Percentiles rank a stretch among this genome's conserved stretches.
phyloP scores from a whole-genome alignment of 305 asterid species.

The Fraxinus greggii region DNA sequence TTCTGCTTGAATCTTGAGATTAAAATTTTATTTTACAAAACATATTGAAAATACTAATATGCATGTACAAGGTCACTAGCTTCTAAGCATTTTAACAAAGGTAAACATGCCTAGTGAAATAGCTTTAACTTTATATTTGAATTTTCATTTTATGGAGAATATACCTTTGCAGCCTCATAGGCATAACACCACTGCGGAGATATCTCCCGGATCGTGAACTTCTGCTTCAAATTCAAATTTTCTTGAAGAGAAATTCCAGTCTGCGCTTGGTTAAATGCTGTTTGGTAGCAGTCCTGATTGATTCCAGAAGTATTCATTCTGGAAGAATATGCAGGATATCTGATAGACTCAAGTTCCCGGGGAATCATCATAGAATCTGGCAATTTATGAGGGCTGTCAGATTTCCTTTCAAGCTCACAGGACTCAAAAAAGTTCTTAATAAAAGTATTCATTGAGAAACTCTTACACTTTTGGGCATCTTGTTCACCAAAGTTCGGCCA shows the following conservation, averaged over 20 bases:
- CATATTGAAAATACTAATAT: not conserved
- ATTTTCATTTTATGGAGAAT: slow-evolving; percentile 5
- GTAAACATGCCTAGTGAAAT: slow-evolving; percentile 4
- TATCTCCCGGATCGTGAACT: slow-evolving; percentile 74
- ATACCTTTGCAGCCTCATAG: slow-evolving; percentile 82
- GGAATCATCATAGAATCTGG: slow-evolving; percentile 45
- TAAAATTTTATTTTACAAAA: not conserved
- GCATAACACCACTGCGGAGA: slow-evolving; percentile 96
- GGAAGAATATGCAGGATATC: slow-evolving; percentile 40
- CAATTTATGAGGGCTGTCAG: slow-evolving; percentile 29
- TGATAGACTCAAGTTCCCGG: slow-evolving; percentile 43
- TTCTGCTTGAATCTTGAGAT: not conserved
- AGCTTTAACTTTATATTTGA: slow-evolving; percentile 9
- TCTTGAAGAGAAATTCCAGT: slow-evolving; percentile 50
- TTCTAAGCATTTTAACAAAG: not conserved
- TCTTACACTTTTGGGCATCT: slow-evolving; percentile 51
- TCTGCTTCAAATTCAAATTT: slow-evolving; percentile 61
- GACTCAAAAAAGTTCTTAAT: slow-evolving; percentile 13
- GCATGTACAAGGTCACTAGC: slow-evolving; percentile 3
- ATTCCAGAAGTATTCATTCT: slow-evolving; percentile 33
- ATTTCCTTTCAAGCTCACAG: slow-evolving; percentile 17
- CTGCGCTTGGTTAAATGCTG: slow-evolving; percentile 56
- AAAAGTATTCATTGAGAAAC: slow-evolving; percentile 10
- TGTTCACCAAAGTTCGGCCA: slow-evolving; percentile 34
- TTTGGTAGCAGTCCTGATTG: slow-evolving; percentile 37